A percentile compares a stretch with the other conserved stretches of the same genome.
phyloP scores from a whole-genome alignment of 805 yeast genomes.

The Maudiozyma barnettii region DNA sequence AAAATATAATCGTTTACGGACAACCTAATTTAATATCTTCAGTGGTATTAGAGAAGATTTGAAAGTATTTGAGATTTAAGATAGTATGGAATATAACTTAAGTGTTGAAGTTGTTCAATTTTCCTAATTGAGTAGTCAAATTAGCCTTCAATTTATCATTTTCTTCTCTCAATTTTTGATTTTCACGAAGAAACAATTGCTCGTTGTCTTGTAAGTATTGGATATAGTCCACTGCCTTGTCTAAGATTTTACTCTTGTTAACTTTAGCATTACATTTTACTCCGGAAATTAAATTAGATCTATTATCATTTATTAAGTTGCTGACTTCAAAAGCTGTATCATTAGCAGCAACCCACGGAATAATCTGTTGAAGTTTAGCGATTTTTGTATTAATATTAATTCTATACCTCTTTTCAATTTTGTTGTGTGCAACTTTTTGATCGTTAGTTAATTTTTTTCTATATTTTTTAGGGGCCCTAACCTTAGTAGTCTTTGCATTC shows the following conservation, averaged over 20 bases:
- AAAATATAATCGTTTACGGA: no score
- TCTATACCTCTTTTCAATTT: slow-evolving; percentile 61
- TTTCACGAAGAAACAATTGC: slow-evolving; percentile 25
- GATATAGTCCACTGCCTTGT: slow-evolving; percentile 57
- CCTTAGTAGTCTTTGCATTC: background rate
- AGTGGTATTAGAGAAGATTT: no score
- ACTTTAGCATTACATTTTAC: slow-evolving; percentile 40
- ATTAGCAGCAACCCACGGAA: slow-evolving; percentile 58
- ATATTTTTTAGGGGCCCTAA: slow-evolving; percentile 26
- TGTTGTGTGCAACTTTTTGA: slow-evolving; percentile 65
- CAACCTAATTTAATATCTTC: no score
- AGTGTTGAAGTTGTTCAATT: no score
- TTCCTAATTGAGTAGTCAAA: background rate
- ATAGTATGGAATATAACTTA: no score
- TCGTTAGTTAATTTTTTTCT: slow-evolving; percentile 45
- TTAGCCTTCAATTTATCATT: slow-evolving; percentile 16
- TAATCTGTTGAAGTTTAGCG: slow-evolving; percentile 54
- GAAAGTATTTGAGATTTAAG: no score
- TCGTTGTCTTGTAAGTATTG: slow-evolving; percentile 44
- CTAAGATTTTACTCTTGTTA: slow-evolving; percentile 59
- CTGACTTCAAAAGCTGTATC: slow-evolving; percentile 49
- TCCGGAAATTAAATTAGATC: slow-evolving; percentile 25
- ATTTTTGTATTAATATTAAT: slow-evolving; percentile 65
- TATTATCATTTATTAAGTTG: slow-evolving; percentile 8
- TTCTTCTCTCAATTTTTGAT: slow-evolving; percentile 28